Evolutionary conservation across 2,329 filamentous ascomycete species (phyloP), one percentile per base, ranked within the genome.

Genomic region (Ceratocystis destructans): DNA sequence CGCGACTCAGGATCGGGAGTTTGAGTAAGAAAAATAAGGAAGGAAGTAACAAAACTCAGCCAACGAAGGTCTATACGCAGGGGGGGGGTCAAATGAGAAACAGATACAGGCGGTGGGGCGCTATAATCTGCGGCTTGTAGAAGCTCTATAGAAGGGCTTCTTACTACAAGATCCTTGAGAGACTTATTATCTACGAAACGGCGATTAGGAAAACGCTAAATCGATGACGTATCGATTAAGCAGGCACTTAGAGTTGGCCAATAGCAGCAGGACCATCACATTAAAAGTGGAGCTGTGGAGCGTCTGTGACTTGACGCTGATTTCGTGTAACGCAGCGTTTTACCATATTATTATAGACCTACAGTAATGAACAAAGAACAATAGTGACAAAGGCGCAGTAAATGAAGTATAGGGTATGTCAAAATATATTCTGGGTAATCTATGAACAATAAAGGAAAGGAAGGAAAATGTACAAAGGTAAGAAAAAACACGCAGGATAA

Each of bases 221-320:
- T 8, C 41, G 33, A 62, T 62, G 59, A 62, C 59, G 41, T 62
- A 62, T 62, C 59, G 22, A 44, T 62, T 62, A 62, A 45, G 59
- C 59, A 59, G 53, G 15, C 17, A 37, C n/a, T 25, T 31, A 33
- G 37, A 17, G 53, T 22, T 6, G 5, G 63, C 48, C 48, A 64
- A 45, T 44, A 28, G 31, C 31, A 62, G 17, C 57, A n/a, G 10
- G 33, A 50, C 28, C 15, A 8, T 8, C 5, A 12, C 12, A 15
- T 17, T 44, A 44, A 50, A 59, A n/a, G 8, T 17, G 53, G 53
- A 3, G 28, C 2, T 2, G n/a, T 15, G 12, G 7, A 15, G 53
- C 53, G 53, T 57, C 25, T 57, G 5, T 59, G 53, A 17, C 3
- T 25, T 53, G 48, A 25, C 53, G 53, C n/a, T 25, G 10, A n/a